Evolutionary conservation across 352 stramenopile species (phyloP), one percentile per base, ranked within the genome.

Genomic region (Phytophthora aleatoria): DNA sequence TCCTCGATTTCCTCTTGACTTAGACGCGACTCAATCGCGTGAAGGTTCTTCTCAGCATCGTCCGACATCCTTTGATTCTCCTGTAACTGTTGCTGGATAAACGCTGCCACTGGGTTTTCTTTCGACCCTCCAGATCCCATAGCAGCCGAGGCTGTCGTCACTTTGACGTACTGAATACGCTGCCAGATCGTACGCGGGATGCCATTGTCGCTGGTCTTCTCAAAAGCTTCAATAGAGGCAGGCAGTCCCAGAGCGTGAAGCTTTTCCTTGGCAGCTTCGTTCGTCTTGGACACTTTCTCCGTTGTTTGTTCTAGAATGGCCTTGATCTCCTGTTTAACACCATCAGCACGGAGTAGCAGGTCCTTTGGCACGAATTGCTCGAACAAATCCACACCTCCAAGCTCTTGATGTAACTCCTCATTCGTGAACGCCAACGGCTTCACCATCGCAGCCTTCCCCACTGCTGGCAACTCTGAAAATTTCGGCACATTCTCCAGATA

Each of bases 401-500:
- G 70, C 39, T 92, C 82, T 33, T 86, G 57, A 15, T 73, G 50
- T 16, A 90, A 43, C 44, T 92, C 84, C 0, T 88, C 79, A 5
- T n/a, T 39, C 12, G 79, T 75, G 24, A 88, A 62, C 2, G 57
- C 39, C 41, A 87, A 57, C 27, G 83, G 72, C 47, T 83, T 85
- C 13, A 92, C 84, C 82, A 94, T 92, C 11, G 71, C 67, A 35
- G 77, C 85, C 49, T 89, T 89, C 50, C 80, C 77, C 13, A 94
- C 72, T 9, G 63, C 47, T 7, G 77, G 73, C 35, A 94, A 58
- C 20, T 89, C 79, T 10, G 69, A 70, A 36, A 82, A 67, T 36
- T 76, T 73, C 9, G 86, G 85, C 10, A 94, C 71, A 11, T 90
- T 91, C 54, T 92, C 86, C 45, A 92, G 50, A 61, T 94, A 94